phyloP scores from a whole-genome alignment of 1,284 basidiomycete genomes.

The Malassezia restricta region DNA sequence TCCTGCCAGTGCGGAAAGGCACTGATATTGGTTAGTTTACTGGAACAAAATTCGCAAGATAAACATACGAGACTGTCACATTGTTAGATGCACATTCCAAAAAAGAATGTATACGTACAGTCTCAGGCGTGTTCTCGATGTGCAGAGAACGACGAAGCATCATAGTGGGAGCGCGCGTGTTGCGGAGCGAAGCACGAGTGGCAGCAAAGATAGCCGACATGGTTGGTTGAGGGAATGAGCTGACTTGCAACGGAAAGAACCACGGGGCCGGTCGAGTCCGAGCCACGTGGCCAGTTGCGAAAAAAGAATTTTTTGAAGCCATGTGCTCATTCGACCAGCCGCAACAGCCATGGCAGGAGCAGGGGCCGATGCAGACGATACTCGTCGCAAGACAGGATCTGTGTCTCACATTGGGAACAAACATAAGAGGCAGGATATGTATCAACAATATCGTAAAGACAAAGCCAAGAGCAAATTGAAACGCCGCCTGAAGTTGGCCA shows the following conservation, averaged over 20 bases:
- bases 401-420: slow-evolving; percentile 46
- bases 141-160: slow-evolving; percentile 27
- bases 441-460: slow-evolving; percentile 60
- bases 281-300: slow-evolving; percentile 1
- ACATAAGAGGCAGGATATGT: slow-evolving; percentile 43
- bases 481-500: slow-evolving; percentile 56
- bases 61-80: slow-evolving; percentile 18
- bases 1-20: slow-evolving; percentile 37
- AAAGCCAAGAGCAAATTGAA: slow-evolving; percentile 72
- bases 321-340: too few species aligned
- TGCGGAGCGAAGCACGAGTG: slow-evolving; percentile 26
- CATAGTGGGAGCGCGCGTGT: slow-evolving; percentile 22
- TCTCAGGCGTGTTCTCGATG: slow-evolving; percentile 44
- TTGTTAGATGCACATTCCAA: neutral
- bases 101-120: slow-evolving; percentile 21
- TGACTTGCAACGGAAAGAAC: neutral
- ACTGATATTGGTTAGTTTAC: slow-evolving; percentile 18
- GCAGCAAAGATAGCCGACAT: slow-evolving; percentile 32
- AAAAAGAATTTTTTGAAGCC: neutral
- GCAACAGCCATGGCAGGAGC: neutral
- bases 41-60: neutral
- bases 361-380: neutral
- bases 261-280: slow-evolving; percentile 4
- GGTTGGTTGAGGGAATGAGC: slow-evolving; percentile 2
- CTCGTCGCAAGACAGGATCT: slow-evolving; percentile 10